phyloP scores from a whole-genome alignment of 805 yeast genomes.

The Yarrowia divulgata region DNA sequence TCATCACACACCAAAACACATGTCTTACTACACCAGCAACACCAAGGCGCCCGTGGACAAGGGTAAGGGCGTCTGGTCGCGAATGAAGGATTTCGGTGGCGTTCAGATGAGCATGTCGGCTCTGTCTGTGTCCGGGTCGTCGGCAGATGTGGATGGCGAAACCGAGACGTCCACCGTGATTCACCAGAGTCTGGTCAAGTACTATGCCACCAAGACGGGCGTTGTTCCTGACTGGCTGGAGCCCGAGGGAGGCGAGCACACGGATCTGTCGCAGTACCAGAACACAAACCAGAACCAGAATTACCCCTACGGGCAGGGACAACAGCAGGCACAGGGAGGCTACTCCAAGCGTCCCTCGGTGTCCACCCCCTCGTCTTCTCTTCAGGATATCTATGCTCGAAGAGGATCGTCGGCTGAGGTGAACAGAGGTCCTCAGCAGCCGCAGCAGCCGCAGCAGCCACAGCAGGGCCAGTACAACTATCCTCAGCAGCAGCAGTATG shows the following conservation, averaged over 20 bases:
- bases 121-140: constrained; percentile 43
- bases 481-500: constrained; percentile 36
- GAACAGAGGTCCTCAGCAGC: not conserved
- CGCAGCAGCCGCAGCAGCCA: not conserved
- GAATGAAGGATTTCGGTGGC: constrained; percentile 32
- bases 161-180: constrained; percentile 55
- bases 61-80: constrained; percentile 21
- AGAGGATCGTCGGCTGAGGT: constrained; percentile 17
- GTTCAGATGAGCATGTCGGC: constrained; percentile 43
- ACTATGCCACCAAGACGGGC: constrained; percentile 49
- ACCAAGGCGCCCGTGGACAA: constrained; percentile 32
- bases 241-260: constrained; percentile 39
- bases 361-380: constrained; percentile 6
- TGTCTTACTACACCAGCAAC: constrained; percentile 36
- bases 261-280: constrained; percentile 11
- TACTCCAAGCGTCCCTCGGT: constrained; percentile 1
- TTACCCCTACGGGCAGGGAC: constrained; percentile 3
- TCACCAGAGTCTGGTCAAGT: constrained; percentile 55
- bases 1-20: not conserved
- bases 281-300: not conserved
- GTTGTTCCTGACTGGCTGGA: constrained; percentile 50
- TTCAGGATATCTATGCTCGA: constrained; percentile 34
- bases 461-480: constrained; percentile 12
- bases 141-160: constrained; percentile 56
- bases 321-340: constrained; percentile 2